Base-by-base conservation (phyloP, 495 filamentous ascomycete genomes). In the Annulohypoxylon moriforme region DNA sequence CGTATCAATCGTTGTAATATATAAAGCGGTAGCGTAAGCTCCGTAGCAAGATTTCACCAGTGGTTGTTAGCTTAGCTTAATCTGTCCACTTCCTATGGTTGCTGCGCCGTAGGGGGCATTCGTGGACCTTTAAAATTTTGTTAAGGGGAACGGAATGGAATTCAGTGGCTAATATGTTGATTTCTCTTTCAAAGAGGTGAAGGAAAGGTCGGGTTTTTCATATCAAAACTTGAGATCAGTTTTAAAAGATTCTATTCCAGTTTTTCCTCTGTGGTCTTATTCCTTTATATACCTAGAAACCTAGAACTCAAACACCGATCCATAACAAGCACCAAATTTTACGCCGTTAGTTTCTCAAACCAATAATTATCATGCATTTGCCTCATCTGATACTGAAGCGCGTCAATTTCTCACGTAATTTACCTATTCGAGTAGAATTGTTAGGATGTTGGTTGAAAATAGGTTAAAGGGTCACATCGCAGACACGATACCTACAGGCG, bases 221-320 rank as follows among this genome's bases (percentile, higher is more conserved):
- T 44, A 44, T 20, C 16, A 44, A 8, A 7, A 44, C n/a, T 20
- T 44, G 16, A 44, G 33, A 5, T 36, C 33, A 36, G 33, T 36
- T 36, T 36, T 11, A 5, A 10, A 10, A 8, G 10, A 10, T 36
- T 36, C 33, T 36, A 8, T 36, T 11, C 10, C 2, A 29, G 27
- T 36, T 36, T 36, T 44, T 44, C 13, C 4, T 44, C n/a, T 7
- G 40, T 44, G 13, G 38, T 42, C 22, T 4, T 22, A 18, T 16
- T 50, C 20, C n/a, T 50, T 50, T 50, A 50, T 50, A 50, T 50
- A 27, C 3, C 10, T n/a, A n/a, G n/a, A n/a, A n/a, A n/a, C n/a
- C n/a, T n/a, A n/a, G n/a, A 24, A 25, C 27, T 50, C 40, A 20
- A 18, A 7, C n/a, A 13, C n/a, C 16, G 18, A 27, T 25, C 46